Percentiles rank a stretch among this genome's conserved stretches.
Conservation (phyloP, 495 filamentous ascomycete genomes). For the Opeltia flavorubescens region DNA sequence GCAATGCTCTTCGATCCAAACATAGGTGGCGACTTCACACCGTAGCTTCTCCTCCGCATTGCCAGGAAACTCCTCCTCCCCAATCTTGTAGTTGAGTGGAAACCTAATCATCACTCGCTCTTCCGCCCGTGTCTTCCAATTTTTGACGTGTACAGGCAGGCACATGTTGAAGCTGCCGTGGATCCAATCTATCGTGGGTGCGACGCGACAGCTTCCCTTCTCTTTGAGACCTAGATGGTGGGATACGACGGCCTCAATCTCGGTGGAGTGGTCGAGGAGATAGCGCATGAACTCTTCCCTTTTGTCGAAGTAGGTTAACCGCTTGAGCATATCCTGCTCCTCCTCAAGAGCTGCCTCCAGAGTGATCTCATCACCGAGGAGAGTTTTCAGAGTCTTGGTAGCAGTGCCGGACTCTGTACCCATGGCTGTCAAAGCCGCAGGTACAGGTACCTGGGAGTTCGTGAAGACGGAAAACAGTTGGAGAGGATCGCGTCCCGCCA, state of each 20-base stretch:
- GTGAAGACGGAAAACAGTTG: too few species aligned
- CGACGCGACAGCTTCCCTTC: constrained; percentile 15
- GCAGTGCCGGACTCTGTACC: too few species aligned
- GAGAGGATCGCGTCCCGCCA: too few species aligned
- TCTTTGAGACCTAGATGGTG: constrained; percentile 14
- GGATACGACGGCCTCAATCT: constrained; percentile 17
- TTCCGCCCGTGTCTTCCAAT: constrained; percentile 1
- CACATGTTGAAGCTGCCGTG: constrained; percentile 30
- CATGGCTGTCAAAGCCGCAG: too few species aligned
- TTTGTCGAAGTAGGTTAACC: not conserved
- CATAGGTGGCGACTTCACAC: constrained; percentile 25
- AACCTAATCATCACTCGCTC: constrained; percentile 22
- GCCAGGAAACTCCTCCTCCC: constrained; percentile 21
- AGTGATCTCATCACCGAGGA: not conserved
- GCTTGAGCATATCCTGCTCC: not conserved
- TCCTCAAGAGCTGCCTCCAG: not conserved
- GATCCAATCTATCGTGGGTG: constrained; percentile 21
- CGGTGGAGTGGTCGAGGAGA: constrained; percentile 3
- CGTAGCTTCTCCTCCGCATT: constrained; percentile 28
- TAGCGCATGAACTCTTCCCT: constrained; percentile 5
- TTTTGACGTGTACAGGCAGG: constrained; percentile 21
- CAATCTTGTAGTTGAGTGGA: constrained; percentile 26
- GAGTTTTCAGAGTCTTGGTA: too few species aligned
- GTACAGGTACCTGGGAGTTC: too few species aligned
- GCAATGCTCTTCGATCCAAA: constrained; percentile 24